Evolutionary conservation across 163 green algal genomes (phyloP).

Genomic region (Coccomyxa subellipsoidea): DNA sequence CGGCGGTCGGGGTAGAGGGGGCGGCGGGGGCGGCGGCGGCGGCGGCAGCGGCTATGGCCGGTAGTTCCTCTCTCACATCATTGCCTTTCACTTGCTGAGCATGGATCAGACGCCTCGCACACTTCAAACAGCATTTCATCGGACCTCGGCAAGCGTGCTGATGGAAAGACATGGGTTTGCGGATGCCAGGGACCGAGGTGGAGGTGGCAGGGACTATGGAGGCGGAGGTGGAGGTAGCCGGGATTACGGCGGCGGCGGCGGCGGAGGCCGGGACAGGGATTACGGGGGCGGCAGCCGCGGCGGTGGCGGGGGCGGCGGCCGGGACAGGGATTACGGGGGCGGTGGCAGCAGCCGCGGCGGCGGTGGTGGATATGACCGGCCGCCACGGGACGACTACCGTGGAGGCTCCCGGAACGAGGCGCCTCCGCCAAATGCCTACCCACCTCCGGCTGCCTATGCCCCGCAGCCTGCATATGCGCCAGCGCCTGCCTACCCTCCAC

Average conservation of each 20-base stretch:
- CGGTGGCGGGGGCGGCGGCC: conserved; percentile 15
- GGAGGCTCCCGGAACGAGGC: background rate
- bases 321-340: conserved; percentile 1
- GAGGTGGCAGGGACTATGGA: background rate
- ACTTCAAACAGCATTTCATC: too few species aligned
- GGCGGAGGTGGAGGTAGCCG: background rate
- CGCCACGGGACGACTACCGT: conserved; percentile 3
- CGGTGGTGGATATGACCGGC: conserved; percentile 19
- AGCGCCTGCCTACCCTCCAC: background rate
- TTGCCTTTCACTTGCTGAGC: background rate
- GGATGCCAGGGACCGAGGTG: background rate
- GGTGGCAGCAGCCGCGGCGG: background rate
- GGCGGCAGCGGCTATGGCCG: conserved; percentile 9
- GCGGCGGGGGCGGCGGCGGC: conserved; percentile 10
- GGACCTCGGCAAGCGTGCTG: too few species aligned
- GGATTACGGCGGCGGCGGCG: conserved; percentile 25
- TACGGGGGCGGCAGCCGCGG: too few species aligned
- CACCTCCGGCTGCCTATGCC: background rate
- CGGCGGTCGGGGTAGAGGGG: too few species aligned
- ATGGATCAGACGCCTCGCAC: too few species aligned
- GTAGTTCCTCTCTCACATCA: background rate
- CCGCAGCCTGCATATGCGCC: background rate
- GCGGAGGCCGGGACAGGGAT: conserved; percentile 13
- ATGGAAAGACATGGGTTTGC: background rate
- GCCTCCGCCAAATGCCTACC: background rate